Evolutionary conservation across 2,329 filamentous ascomycete genomes (phyloP).

Genomic region (Diaporthe sp.): DNA sequence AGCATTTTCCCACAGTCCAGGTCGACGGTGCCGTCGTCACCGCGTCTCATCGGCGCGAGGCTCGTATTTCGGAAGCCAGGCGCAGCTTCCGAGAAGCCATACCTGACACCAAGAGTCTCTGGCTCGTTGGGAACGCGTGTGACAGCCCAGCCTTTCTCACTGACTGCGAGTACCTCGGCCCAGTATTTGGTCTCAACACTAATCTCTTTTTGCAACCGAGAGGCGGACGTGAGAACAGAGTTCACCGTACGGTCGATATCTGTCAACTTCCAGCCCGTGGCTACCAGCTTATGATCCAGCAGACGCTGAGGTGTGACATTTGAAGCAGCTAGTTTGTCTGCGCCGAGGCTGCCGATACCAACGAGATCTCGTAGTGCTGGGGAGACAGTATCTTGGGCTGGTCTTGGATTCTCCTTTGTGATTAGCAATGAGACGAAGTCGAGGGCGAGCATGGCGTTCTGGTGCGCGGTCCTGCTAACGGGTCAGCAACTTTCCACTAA

Average conservation of each 20-base stretch:
- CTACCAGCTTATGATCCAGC: constrained; percentile 69
- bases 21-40: constrained; percentile 79
- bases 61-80: constrained; percentile 76
- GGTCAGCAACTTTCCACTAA: not conserved
- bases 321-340: constrained; percentile 74
- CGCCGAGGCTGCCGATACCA: constrained; percentile 81
- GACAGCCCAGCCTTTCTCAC: constrained; percentile 88
- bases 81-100: constrained; percentile 82
- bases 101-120: constrained; percentile 85
- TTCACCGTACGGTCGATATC: constrained; percentile 82
- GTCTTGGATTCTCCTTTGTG: constrained; percentile 83
- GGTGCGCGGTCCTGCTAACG: constrained; percentile 62
- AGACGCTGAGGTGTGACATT: constrained; percentile 68
- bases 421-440: constrained; percentile 88
- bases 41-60: constrained; percentile 83
- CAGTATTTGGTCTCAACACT: constrained; percentile 88
- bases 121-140: constrained; percentile 81
- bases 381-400: constrained; percentile 79
- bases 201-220: constrained; percentile 82
- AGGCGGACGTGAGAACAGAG: constrained; percentile 79
- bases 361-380: constrained; percentile 77
- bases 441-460: constrained; percentile 77
- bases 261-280: constrained; percentile 82
- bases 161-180: constrained; percentile 86
- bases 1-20: constrained; percentile 75